Conservation (phyloP, 2,329 filamentous ascomycete species). For the Fusarium concolor region DNA sequence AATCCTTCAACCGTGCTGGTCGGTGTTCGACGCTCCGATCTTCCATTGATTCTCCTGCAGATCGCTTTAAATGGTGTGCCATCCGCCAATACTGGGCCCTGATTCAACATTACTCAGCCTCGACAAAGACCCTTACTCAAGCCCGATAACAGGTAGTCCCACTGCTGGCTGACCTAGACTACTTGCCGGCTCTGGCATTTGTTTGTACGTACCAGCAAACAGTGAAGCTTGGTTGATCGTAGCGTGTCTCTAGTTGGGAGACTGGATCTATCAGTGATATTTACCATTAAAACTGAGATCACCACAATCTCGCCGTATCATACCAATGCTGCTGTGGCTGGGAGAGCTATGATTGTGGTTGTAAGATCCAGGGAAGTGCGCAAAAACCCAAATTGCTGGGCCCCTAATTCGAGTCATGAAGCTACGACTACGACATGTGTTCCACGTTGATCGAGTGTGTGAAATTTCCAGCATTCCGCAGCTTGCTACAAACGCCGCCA, state of each 20-base stretch:
- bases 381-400: slow-evolving; percentile 34
- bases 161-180: slow-evolving; percentile 1
- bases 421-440: slow-evolving; percentile 28
- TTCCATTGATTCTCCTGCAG: slow-evolving; percentile 6
- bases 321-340: not conserved
- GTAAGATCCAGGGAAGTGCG: not conserved
- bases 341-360: not conserved
- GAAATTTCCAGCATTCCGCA: slow-evolving; percentile 44
- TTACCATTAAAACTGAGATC: not conserved
- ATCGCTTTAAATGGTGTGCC: not conserved
- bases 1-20: not conserved
- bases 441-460: slow-evolving; percentile 18
- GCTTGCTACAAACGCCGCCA: slow-evolving; percentile 29
- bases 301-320: not conserved
- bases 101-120: slow-evolving; percentile 14
- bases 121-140: slow-evolving; percentile 23
- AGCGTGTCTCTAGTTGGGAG: not conserved
- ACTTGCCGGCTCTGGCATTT: not conserved
- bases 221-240: not conserved
- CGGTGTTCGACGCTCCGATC: slow-evolving; percentile 4
- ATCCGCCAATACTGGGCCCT: not conserved
- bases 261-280: not conserved
- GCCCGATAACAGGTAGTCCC: slow-evolving; percentile 22
- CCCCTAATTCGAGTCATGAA: slow-evolving; percentile 26
- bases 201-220: slow-evolving; percentile 15